phyloP scores from a whole-genome alignment of 768 basidiomycete species.

The Austroboletus festivus region DNA sequence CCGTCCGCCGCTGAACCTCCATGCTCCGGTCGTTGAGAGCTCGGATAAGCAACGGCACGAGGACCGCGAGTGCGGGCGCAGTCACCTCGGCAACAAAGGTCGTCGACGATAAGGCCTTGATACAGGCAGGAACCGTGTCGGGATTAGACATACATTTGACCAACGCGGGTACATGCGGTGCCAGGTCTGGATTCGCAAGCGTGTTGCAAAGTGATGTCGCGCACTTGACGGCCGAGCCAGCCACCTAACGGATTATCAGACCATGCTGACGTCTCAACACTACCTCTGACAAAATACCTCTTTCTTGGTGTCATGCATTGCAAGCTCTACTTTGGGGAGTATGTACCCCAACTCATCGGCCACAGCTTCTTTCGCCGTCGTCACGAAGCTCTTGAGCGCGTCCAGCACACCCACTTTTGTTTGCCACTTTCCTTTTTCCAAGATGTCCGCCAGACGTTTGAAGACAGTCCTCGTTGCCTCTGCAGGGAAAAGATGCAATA shows the following conservation, averaged over 20 bases:
- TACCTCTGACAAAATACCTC: slow-evolving; percentile 54
- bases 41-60: slow-evolving; percentile 87
- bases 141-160: slow-evolving; percentile 95
- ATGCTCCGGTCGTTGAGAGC: slow-evolving; percentile 94
- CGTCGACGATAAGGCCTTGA: slow-evolving; percentile 91
- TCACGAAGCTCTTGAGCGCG: slow-evolving; percentile 72
- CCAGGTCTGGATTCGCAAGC: slow-evolving; percentile 89
- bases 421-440: slow-evolving; percentile 90
- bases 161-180: slow-evolving; percentile 82
- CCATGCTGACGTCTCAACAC: neutral
- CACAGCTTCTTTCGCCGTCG: slow-evolving; percentile 66
- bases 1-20: slow-evolving; percentile 92
- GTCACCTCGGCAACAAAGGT: slow-evolving; percentile 98
- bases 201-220: slow-evolving; percentile 87
- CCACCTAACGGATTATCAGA: slow-evolving; percentile 53
- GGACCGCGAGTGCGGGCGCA: slow-evolving; percentile 91
- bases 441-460: slow-evolving; percentile 62
- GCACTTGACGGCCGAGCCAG: slow-evolving; percentile 81
- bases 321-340: slow-evolving; percentile 80
- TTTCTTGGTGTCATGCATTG: slow-evolving; percentile 96
- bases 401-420: slow-evolving; percentile 93
- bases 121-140: slow-evolving; percentile 81
- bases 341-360: slow-evolving; percentile 79
- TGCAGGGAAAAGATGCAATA: slow-evolving; percentile 80
- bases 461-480: slow-evolving; percentile 74